Percentiles rank a stretch among this genome's conserved stretches.
Conservation (phyloP, 225 moss, liverwort and hornwort species). For the Ulota crispa region DNA sequence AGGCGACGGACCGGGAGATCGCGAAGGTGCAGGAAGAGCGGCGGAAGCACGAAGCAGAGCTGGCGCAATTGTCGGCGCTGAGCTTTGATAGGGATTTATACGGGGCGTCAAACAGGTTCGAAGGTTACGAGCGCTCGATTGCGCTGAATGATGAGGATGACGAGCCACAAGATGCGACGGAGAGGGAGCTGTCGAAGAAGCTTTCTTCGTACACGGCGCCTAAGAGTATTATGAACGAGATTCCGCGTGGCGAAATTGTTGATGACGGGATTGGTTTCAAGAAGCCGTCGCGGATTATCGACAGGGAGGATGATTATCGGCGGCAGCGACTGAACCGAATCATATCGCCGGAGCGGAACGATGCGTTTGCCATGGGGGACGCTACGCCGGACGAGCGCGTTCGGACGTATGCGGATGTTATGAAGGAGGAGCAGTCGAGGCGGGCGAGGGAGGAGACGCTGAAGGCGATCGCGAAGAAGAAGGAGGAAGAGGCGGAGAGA, state of each 20-base stretch:
- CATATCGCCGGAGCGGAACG: slow-evolving; percentile 88
- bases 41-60: slow-evolving; percentile 83
- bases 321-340: slow-evolving; percentile 82
- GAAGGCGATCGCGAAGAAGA: slow-evolving; percentile 85
- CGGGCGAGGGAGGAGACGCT: slow-evolving; percentile 80
- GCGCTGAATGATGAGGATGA: slow-evolving; percentile 89
- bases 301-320: slow-evolving; percentile 95
- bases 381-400: slow-evolving; percentile 84
- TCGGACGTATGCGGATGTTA: slow-evolving; percentile 87
- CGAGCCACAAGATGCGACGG: slow-evolving; percentile 73
- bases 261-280: slow-evolving; percentile 90
- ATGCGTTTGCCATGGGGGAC: slow-evolving; percentile 97
- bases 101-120: slow-evolving; percentile 77
- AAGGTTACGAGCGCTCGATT: slow-evolving; percentile 93
- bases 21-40: slow-evolving; percentile 89
- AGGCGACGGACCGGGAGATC: slow-evolving; percentile 74
- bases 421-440: slow-evolving; percentile 83
- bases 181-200: slow-evolving; percentile 77
- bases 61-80: slow-evolving; percentile 71
- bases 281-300: slow-evolving; percentile 93
- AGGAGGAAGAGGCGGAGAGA: slow-evolving; percentile 91
- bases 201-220: slow-evolving; percentile 88
- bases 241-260: slow-evolving; percentile 74
- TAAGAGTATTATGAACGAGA: slow-evolving; percentile 65
- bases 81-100: slow-evolving; percentile 98